Conservation (phyloP, 2,329 filamentous ascomycete genomes). For the Aspergillaceae sp. region DNA sequence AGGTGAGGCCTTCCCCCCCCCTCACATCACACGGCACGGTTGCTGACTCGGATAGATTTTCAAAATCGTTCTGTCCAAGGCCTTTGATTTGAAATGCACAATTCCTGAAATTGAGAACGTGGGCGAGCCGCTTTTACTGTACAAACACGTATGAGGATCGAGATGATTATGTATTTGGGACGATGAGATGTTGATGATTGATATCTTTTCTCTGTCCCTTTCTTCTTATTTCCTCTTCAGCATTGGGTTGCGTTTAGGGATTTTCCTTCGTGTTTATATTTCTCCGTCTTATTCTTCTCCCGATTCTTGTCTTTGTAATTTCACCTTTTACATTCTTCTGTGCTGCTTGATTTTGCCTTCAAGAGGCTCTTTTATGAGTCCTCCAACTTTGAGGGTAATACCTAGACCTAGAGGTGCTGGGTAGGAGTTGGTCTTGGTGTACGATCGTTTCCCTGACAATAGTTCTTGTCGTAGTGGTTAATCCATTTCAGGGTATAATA, state of each 20-base stretch:
- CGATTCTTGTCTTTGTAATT: constrained; percentile 5
- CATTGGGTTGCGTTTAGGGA: constrained; percentile 17
- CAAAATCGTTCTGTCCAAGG: constrained; percentile 98
- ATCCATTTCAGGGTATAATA: too few species aligned
- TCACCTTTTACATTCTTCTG: constrained; percentile 7
- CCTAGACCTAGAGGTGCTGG: not conserved
- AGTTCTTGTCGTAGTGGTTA: too few species aligned
- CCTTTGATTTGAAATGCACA: constrained; percentile 96
- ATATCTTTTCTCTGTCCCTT: constrained; percentile 8
- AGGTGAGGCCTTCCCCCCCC: constrained; percentile 49
- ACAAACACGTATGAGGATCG: constrained; percentile 48
- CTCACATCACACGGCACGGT: not conserved
- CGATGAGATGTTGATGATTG: constrained; percentile 28
- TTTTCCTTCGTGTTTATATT: constrained; percentile 2
- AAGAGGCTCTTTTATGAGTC: too few species aligned
- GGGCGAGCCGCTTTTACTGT: constrained; percentile 87
- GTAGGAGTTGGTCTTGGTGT: not conserved
- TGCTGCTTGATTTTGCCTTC: constrained; percentile 4
- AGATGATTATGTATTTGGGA: constrained; percentile 29
- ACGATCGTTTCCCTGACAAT: not conserved
- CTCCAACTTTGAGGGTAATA: too few species aligned
- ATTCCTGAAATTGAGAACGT: constrained; percentile 98
- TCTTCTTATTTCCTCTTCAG: constrained; percentile 9
- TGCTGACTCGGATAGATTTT: constrained; percentile 64
- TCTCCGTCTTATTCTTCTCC: not conserved